phyloP scores from a whole-genome alignment of 805 yeast species.

The Teunomyces atbi region DNA sequence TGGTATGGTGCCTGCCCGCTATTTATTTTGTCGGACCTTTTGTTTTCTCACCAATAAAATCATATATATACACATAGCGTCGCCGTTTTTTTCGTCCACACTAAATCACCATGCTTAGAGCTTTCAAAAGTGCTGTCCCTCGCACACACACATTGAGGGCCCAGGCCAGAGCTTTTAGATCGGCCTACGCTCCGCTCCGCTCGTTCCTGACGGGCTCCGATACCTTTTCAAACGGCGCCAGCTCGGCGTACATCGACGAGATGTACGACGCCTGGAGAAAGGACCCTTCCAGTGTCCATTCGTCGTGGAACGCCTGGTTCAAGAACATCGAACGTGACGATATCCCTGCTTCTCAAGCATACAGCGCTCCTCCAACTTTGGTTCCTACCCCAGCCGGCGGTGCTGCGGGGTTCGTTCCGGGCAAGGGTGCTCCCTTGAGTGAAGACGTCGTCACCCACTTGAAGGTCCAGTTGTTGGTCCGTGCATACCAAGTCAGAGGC shows the following conservation, averaged over 20 bases:
- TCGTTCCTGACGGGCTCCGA: slow-evolving; percentile 50
- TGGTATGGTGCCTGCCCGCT: background rate
- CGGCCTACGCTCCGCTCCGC: slow-evolving; percentile 7
- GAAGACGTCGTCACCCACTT: slow-evolving; percentile 81
- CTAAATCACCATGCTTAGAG: slow-evolving; percentile 37
- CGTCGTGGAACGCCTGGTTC: slow-evolving; percentile 96
- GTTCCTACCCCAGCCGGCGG: slow-evolving; percentile 82
- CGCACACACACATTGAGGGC: slow-evolving; percentile 34
- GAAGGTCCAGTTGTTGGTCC: slow-evolving; percentile 92
- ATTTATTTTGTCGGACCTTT: background rate
- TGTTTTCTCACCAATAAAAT: background rate
- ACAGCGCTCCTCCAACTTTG: slow-evolving; percentile 86
- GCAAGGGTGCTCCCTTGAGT: slow-evolving; percentile 41
- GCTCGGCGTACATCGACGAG: slow-evolving; percentile 93
- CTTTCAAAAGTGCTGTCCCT: slow-evolving; percentile 37
- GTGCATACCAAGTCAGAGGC: slow-evolving; percentile 99
- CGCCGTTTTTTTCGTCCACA: background rate
- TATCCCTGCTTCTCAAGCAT: slow-evolving; percentile 73
- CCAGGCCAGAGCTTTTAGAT: slow-evolving; percentile 9
- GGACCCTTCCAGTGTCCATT: slow-evolving; percentile 90
- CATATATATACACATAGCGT: background rate
- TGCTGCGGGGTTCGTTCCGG: slow-evolving; percentile 56
- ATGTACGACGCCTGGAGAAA: slow-evolving; percentile 94
- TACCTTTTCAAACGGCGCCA: slow-evolving; percentile 76
- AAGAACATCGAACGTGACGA: slow-evolving; percentile 76